phyloP scores from a whole-genome alignment of 352 stramenopile genomes.

The Phytophthora pseudosyringae region DNA sequence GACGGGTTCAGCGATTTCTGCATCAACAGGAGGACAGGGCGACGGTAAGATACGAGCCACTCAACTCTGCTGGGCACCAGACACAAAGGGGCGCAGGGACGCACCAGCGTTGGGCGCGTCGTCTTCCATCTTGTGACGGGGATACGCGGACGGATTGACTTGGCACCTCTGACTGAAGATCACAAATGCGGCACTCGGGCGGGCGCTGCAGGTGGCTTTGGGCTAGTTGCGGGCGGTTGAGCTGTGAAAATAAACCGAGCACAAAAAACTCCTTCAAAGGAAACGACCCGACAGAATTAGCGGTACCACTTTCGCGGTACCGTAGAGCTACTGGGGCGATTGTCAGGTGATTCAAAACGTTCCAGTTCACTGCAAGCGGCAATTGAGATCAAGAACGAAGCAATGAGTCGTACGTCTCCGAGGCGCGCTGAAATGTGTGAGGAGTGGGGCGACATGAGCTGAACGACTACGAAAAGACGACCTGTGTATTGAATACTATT shows the following conservation, averaged over 20 bases:
- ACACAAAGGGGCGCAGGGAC: not conserved
- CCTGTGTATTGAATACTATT: no score
- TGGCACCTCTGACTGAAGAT: constrained; percentile 33
- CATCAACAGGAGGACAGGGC: not conserved
- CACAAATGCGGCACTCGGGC: constrained; percentile 22
- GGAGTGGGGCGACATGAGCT: no score
- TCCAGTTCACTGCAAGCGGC: no score
- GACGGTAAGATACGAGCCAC: not conserved
- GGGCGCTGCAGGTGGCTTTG: not conserved
- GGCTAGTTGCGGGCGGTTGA: constrained; percentile 19
- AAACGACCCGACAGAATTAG: constrained; percentile 6
- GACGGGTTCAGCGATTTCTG: constrained; percentile 31
- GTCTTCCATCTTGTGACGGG: constrained; percentile 54
- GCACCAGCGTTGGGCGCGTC: constrained; percentile 52
- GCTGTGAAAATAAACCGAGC: constrained; percentile 18
- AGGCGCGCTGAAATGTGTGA: no score
- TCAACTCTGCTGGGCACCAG: not conserved
- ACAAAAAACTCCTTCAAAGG: constrained; percentile 27
- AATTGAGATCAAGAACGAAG: no score
- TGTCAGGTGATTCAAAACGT: no score
- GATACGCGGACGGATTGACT: constrained; percentile 10
- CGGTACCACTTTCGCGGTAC: not conserved
- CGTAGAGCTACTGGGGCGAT: not conserved
- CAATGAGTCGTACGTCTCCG: no score
- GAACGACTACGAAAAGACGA: no score